A percentile compares a stretch with the other conserved stretches of the same genome.
Conservation (phyloP, 2,329 filamentous ascomycete species). For the Phyllosticta ampelicida region DNA sequence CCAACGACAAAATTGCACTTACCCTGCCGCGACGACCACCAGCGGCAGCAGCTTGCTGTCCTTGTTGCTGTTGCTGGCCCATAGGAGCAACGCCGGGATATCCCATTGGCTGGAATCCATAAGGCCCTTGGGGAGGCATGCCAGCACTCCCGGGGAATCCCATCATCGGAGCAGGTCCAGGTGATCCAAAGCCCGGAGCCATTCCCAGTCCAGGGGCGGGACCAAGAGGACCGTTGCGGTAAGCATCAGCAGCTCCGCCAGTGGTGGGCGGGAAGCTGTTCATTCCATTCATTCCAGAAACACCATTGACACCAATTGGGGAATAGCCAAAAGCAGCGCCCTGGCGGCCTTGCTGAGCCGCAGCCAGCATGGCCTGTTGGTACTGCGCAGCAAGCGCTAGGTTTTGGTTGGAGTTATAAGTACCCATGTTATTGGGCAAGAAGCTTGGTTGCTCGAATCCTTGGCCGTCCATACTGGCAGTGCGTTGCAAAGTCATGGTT, state of each 20-base stretch:
- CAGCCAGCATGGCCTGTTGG: conserved; percentile 43
- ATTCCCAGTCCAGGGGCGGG: conserved; percentile 8
- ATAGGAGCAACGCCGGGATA: conserved; percentile 3
- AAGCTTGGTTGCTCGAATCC: conserved; percentile 33
- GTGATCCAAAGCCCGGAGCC: conserved; percentile 6
- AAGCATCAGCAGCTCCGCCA: conserved; percentile 5
- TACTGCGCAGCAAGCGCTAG: conserved; percentile 34
- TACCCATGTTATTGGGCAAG: conserved; percentile 24
- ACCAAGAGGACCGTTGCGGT: conserved; percentile 6
- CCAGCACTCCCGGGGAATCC: conserved; percentile 6
- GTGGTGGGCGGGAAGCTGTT: conserved; percentile 6
- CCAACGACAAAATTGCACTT: not conserved
- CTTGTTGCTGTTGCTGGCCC: conserved; percentile 4
- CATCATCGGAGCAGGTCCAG: conserved; percentile 6
- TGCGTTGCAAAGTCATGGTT: conserved; percentile 32
- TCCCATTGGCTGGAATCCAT: conserved; percentile 7
- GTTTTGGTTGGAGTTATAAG: conserved; percentile 22
- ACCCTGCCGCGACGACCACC: conserved; percentile 9
- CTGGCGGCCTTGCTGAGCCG: conserved; percentile 14
- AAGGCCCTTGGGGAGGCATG: conserved; percentile 1
- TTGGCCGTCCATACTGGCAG: conserved; percentile 39
- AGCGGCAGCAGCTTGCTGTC: conserved; percentile 1
- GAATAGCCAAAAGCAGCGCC: conserved; percentile 7
- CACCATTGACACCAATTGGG: conserved; percentile 7
- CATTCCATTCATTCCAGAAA: conserved; percentile 4